Evolutionary conservation across 306 rosid species (phyloP), one percentile per base, ranked within the genome.

Genomic region (Quercus variabilis): DNA sequence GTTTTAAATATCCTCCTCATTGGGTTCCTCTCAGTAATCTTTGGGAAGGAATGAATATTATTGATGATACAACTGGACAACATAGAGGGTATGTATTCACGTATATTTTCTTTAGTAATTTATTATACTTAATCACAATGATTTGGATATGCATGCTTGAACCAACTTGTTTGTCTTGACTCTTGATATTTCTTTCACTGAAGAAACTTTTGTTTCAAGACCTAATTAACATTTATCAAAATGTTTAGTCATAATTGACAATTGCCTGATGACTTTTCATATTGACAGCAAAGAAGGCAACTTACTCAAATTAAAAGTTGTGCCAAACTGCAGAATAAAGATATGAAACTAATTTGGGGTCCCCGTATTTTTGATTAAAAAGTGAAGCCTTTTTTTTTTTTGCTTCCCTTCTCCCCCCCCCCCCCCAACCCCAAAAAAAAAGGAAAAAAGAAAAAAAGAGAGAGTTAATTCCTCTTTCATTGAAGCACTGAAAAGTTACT

Each of bases 1-100:
- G 99, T 19, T 94, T 95, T 78, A 95, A 95, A 77, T 95, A 95
- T 84, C 99, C 99, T 84, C 97, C 99, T 18, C 98, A 95, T n/a
- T 95, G 99, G 97, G 92, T 95, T 25, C 95, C 97, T 6, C 91
- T 95, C 71, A 67, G 76, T 52, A 77, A 85, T 88, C 92, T 92
- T 18, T 95, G 99, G 99, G 95, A 95, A 18, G 99, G 94, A 87
- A 92, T 92, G 99, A 87, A 80, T 62, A 35, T 89, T 81, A 35
- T 84, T 58, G 98, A 90, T 73, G 87, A 79, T 82, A 28, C 92
- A 79, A 89, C 91, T 9, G 88, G 92, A 79, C 91, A 81, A 69
- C 63, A 83, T 2, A 86, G 99, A 71, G 99, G 99, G 99, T 95
- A 85, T 65, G 78, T 52, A 76, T 74, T 82, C 68, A 19, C 20